A percentile compares a stretch with the other conserved stretches of the same genome.
These are phyloP conservation scores for Pythium plurisporium DNA, from an alignment of 352 stramenopile species.

Conservation along the genomic window DNA sequence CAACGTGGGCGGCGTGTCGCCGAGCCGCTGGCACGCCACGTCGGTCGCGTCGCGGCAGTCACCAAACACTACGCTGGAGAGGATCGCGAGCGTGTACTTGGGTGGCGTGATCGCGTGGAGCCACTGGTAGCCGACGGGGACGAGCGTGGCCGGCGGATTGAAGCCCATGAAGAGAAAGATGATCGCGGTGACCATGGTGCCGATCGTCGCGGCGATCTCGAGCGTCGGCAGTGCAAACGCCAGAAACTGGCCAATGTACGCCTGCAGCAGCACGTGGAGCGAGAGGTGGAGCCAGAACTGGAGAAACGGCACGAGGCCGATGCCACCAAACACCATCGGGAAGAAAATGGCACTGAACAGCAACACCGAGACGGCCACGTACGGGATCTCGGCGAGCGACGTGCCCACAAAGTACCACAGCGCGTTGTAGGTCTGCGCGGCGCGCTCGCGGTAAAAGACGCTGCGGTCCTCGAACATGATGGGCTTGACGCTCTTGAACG, in stretches of 20 bases:
- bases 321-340: slow-evolving; percentile 56
- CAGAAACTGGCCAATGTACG: slow-evolving; percentile 71
- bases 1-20: slow-evolving; percentile 25
- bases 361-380: slow-evolving; percentile 27
- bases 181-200: slow-evolving; percentile 37
- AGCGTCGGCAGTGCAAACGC: slow-evolving; percentile 39
- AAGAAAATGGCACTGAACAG: slow-evolving; percentile 66
- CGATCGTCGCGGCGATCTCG: slow-evolving; percentile 32
- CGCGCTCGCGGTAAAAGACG: slow-evolving; percentile 67
- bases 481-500: slow-evolving; percentile 56
- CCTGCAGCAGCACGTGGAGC: slow-evolving; percentile 50
- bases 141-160: slow-evolving; percentile 46
- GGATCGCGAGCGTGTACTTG: slow-evolving; percentile 21
- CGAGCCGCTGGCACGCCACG: slow-evolving; percentile 39
- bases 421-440: slow-evolving; percentile 63
- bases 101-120: slow-evolving; percentile 42
- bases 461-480: slow-evolving; percentile 71
- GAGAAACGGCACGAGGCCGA: slow-evolving; percentile 29
- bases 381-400: slow-evolving; percentile 68
- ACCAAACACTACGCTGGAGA: slow-evolving; percentile 22
- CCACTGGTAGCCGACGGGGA: slow-evolving; percentile 51
- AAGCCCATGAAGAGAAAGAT: slow-evolving; percentile 77
- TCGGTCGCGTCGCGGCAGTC: slow-evolving; percentile 25
- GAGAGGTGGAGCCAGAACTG: slow-evolving; percentile 61
- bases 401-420: slow-evolving; percentile 55